Evolutionary conservation across 139 green algal genomes (phyloP).

Genomic region (Cymbomonas tetramitiformis): DNA sequence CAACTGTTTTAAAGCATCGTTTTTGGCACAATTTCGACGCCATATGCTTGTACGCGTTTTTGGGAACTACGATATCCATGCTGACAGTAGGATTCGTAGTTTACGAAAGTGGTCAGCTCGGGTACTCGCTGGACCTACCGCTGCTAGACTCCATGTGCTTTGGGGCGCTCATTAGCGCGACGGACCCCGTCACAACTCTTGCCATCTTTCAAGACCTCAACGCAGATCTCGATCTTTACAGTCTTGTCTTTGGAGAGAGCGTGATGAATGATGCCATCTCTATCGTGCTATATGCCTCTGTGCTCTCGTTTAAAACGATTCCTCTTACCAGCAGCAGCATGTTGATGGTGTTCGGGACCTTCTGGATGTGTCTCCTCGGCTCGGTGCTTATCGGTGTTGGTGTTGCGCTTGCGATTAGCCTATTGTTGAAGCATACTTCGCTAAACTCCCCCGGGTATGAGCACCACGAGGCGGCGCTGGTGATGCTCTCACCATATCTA

Average conservation of each 20-base stretch:
- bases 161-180: constrained; percentile 47
- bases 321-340: neutral
- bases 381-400: neutral
- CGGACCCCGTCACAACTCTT: constrained; percentile 53
- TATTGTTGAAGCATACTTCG: constrained; percentile 10
- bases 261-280: constrained; percentile 71
- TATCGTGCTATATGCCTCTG: constrained; percentile 56
- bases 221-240: constrained; percentile 51
- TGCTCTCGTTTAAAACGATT: constrained; percentile 27
- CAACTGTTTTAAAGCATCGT: too few relatives aligned
- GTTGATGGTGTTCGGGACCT: neutral
- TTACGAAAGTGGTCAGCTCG: constrained; percentile 36
- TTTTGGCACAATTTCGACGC: constrained; percentile 49
- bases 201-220: constrained; percentile 28
- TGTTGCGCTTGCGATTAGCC: neutral
- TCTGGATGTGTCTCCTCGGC: neutral
- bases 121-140: constrained; percentile 21
- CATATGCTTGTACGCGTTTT: constrained; percentile 46
- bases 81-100: constrained; percentile 47
- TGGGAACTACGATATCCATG: constrained; percentile 44
- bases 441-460: neutral
- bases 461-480: constrained; percentile 39
- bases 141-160: constrained; percentile 31
- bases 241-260: constrained; percentile 65
- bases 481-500: constrained; percentile 42